Evolutionary conservation across 2,329 filamentous ascomycete species (phyloP), one percentile per base, ranked within the genome.

Genomic region (Monilinia fructicola): DNA sequence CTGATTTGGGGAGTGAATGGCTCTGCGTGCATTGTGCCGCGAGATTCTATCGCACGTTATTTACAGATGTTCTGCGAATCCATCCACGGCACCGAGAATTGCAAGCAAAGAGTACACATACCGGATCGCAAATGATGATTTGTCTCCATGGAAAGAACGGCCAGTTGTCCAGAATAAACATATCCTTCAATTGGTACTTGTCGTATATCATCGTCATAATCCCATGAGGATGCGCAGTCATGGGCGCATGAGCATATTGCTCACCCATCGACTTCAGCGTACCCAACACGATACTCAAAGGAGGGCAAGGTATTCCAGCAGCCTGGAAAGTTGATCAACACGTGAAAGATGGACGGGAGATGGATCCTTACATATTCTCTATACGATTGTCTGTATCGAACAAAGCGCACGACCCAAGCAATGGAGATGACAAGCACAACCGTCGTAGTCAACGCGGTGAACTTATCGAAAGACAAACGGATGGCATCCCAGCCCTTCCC

Each of bases 191-290:
- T 16, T 54, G 53, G 3, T 66, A 66, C 10, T 61, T 35, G 10
- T 54, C 11, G 31, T 66, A 66, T 18, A 66, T 61, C 64, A 66
- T 61, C 14, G 64, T 66, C 64, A 66, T 66, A n/a, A 66, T 66
- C 3, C 46, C 55, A 54, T 66, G 64, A 38, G 64, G 64, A 44
- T 66, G 64, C 5, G 50, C 48, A n/a, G 35, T 54, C 35, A 53
- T 26, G 11, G 64, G 64, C 38, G 64, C 64, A 18, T 54, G 48
- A 28, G 46, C 40, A 61, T 61, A 66, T 21, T 61, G 58, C 16
- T 61, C 50, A 6, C 55, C 64, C 35, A 66, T 53, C 3, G 55
- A 50, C 16, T 48, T 48, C 16, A 66, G n/a, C 10, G 64, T 66
- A 31, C 64, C 64, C 2, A 61, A 10, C 10, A 66, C 10, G 38